Conservation (phyloP, 306 rosid species). For the Castanospermum australe region DNA sequence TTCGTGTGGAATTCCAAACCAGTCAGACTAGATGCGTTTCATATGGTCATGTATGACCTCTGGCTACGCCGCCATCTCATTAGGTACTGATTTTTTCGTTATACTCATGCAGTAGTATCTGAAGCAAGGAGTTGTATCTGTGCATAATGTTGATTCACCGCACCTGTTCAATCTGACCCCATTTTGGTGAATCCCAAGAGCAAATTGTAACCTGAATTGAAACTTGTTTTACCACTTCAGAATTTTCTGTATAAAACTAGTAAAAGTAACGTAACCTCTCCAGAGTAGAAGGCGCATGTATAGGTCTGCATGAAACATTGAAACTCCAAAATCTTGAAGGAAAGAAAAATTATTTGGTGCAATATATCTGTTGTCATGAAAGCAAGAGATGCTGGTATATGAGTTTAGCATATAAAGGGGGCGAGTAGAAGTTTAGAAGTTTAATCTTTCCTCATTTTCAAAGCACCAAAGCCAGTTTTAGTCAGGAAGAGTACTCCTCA, state of each 20-base stretch:
- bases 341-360: not conserved
- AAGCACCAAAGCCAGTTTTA: not conserved
- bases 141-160: constrained; percentile 6
- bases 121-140: constrained; percentile 1
- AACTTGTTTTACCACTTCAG: not conserved
- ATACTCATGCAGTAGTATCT: not conserved
- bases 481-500: not conserved
- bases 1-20: constrained; percentile 38
- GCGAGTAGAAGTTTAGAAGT: too few species aligned
- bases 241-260: not conserved
- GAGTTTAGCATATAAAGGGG: not conserved
- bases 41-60: constrained; percentile 38
- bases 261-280: not conserved
- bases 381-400: not conserved
- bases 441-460: too few species aligned
- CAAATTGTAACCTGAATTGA: not conserved
- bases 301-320: not conserved
- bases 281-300: not conserved
- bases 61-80: constrained; percentile 34
- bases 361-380: not conserved
- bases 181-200: not conserved
- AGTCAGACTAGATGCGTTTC: constrained; percentile 35
- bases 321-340: not conserved
- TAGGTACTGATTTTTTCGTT: constrained; percentile 14
- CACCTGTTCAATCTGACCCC: not conserved